Evolutionary conservation across 345 rosid genomes (phyloP), one percentile per base, ranked within the genome.

Genomic region (Clarkia xantiana): DNA sequence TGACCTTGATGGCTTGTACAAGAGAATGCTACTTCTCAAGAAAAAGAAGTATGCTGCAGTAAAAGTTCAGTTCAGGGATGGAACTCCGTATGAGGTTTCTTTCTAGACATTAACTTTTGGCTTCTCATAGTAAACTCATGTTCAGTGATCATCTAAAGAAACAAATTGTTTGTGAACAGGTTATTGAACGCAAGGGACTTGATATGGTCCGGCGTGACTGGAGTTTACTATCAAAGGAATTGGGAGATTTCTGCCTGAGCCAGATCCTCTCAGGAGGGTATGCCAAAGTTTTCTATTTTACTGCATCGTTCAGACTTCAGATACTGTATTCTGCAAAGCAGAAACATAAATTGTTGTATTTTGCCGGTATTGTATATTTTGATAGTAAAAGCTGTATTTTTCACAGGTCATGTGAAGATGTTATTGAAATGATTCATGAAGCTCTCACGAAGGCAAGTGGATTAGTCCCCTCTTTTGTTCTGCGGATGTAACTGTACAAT

Each of bases 141-240:
- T n/a, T 9, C 13, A 8, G 14, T 25, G 1, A 13, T n/a, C 18
- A 7, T 40, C 18, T 49, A 49, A 8, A 14, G 34, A 10, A 12
- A 9, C 16, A 60, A 48, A 61, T 57, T 69, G 42, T 56, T 69
- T 29, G 36, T 29, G 36, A 29, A 60, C 73, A 91, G 98, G 84
- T 84, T 42, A 83, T 81, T 68, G 96, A 91, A 65, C 82, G 95
- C 45, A 91, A 91, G 70, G 98, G 98, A 54, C 89, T 91, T 61
- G 98, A 91, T 73, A 86, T 84, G 96, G 98, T 91, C 73, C 89
- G 98, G 53, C 85, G 96, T 60, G 98, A 86, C 64, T 91, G 96
- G 98, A 91, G 98, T 62, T 69, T 86, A 75, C 71, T 91, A 41
- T 76, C 98, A 57, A 91, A 91, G 77, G 95, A 86, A 67, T 58